Percentiles rank a stretch among this genome's conserved stretches.
Evolutionary conservation across 2,329 filamentous ascomycete species (phyloP).

Genomic region (Colletotrichum truncatum): DNA sequence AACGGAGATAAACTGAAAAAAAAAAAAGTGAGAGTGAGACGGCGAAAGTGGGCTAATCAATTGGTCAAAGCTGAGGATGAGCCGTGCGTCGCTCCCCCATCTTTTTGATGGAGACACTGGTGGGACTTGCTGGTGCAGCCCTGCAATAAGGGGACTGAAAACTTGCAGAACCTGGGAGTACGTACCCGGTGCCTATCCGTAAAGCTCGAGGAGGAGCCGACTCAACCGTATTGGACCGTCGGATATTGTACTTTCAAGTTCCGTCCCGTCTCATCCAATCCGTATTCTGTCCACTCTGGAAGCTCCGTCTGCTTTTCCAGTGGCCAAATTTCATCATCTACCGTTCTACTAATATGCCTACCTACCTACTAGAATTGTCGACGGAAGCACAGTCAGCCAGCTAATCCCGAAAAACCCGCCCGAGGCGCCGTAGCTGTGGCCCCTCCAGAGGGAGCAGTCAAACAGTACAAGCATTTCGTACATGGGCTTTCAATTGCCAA

Average conservation of each 20-base stretch:
- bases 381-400: not conserved
- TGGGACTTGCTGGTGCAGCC: conserved; percentile 17
- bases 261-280: not conserved
- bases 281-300: not conserved
- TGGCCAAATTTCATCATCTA: not conserved
- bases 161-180: not conserved
- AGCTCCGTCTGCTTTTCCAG: not conserved
- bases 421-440: not conserved
- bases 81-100: conserved; percentile 1
- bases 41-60: not conserved
- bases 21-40: not conserved
- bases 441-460: not conserved
- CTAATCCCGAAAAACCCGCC: not conserved
- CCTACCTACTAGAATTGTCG: not conserved
- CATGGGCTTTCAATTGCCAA: not conserved
- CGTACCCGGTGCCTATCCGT: too few relatives aligned
- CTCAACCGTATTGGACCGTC: not conserved
- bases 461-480: not conserved
- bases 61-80: not conserved
- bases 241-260: too few relatives aligned
- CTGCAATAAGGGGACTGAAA: conserved; percentile 15
- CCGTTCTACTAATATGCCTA: too few relatives aligned
- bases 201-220: not conserved
- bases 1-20: conserved; percentile 1
- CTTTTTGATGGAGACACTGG: conserved; percentile 8